Evolutionary conservation across 208 protist genomes (phyloP), one percentile per base, ranked within the genome.

Genomic region (Trypanosoma cruzi): DNA sequence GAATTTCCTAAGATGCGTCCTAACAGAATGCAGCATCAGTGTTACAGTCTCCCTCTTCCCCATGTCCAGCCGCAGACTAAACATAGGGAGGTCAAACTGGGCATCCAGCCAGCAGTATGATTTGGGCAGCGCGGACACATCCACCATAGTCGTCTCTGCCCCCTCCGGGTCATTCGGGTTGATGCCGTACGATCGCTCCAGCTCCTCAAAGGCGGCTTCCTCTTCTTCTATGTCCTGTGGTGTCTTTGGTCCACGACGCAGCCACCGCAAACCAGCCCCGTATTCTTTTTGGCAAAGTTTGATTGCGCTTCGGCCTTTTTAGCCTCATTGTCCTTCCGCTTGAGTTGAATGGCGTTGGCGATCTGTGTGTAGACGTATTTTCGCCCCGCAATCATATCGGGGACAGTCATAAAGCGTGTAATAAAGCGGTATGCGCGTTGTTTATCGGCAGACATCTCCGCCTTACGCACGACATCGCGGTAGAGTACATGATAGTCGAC

Each of bases 161-260:
- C 72, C 75, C 26, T 75, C 81, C 7, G 71, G 44, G 49, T 88
- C 75, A 4, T 76, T 69, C 13, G 72, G 64, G 37, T 75, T 81
- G 48, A 96, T 84, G 48, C 88, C 90, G 71, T 93, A 96, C 52
- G 87, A 81, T 3, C 64, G 59, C 62, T 87, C 81, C n/a, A 96
- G 67, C 20, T 79, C 70, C 18, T 59, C 56, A 57, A 96, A 78
- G 1, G 87, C 68, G 26, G 71, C 62, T 60, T 86, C 84, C 54
- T 91, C 86, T 44, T 80, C 84, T 13, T 76, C 54, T 29, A 76
- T 72, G n/a, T 79, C 73, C 37, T 75, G 56, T 13, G 70, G 42
- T 6, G 67, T 76, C 32, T 55, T 50, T 40, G 58, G 46, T 4
- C 28, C 50, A 13, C 81, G 76, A 18, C 75, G 58, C 22, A 84